A percentile compares a stretch with the other conserved stretches of the same genome.
Evolutionary conservation across 2,329 filamentous ascomycete genomes (phyloP).

Genomic region (Ophiostoma montium): DNA sequence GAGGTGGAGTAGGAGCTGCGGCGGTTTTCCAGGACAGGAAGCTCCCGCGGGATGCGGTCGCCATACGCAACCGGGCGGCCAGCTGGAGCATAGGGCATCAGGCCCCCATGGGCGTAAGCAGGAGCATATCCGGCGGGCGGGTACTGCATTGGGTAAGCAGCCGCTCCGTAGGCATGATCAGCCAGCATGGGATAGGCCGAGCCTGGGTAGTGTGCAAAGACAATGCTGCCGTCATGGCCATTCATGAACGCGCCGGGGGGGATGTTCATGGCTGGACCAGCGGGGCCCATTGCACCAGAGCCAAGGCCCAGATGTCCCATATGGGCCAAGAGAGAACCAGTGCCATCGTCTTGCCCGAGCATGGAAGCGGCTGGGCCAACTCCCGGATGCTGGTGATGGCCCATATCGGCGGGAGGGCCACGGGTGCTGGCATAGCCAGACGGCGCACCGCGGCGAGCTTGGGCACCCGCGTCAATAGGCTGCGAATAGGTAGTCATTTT

Average conservation of each 20-base stretch:
- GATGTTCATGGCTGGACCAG: constrained; percentile 16
- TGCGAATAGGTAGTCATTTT: constrained; percentile 5
- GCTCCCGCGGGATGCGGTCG: constrained; percentile 35
- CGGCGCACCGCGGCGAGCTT: constrained; percentile 3
- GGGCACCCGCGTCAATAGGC: constrained; percentile 2
- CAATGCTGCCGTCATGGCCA: constrained; percentile 18
- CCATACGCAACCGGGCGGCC: constrained; percentile 31
- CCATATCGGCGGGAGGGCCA: background rate
- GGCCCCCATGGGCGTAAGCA: constrained; percentile 16
- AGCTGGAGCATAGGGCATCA: constrained; percentile 35
- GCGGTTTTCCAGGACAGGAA: constrained; percentile 50
- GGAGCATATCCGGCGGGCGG: constrained; percentile 7
- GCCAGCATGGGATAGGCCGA: constrained; percentile 17
- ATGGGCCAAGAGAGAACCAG: constrained; percentile 18
- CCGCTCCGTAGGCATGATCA: constrained; percentile 15
- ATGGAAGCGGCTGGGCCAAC: background rate
- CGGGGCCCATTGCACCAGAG: constrained; percentile 6
- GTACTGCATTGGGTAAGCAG: constrained; percentile 16
- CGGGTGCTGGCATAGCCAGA: constrained; percentile 5
- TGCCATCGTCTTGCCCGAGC: constrained; percentile 10
- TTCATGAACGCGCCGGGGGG: constrained; percentile 14
- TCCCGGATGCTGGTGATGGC: constrained; percentile 3
- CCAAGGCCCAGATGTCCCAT: constrained; percentile 17
- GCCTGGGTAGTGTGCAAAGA: constrained; percentile 16
- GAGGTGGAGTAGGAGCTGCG: constrained; percentile 51